A percentile compares a stretch with the other conserved stretches of the same genome.
phyloP scores from a whole-genome alignment of 768 basidiomycete genomes.

The Podaxis rugospora region DNA sequence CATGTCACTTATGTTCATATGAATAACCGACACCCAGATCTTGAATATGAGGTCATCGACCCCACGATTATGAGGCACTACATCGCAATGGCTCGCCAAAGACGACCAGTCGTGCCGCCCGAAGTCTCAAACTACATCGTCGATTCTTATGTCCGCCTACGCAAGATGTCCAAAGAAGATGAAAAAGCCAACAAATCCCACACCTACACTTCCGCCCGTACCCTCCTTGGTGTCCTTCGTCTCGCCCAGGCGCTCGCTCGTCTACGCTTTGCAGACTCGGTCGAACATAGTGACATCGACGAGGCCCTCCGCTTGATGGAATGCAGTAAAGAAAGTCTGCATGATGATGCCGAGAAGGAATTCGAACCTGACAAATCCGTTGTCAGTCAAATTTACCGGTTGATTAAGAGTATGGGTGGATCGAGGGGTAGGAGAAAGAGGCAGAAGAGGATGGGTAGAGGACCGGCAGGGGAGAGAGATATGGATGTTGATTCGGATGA shows the following conservation, averaged over 20 bases:
- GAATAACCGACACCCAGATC: constrained; percentile 84
- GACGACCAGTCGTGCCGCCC: constrained; percentile 86
- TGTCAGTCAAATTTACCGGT: constrained; percentile 80
- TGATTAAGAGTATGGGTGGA: constrained; percentile 84
- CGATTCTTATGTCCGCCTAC: constrained; percentile 91
- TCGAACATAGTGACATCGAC: constrained; percentile 86
- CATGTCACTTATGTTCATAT: constrained; percentile 99
- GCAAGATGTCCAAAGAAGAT: constrained; percentile 90
- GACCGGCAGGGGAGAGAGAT: constrained; percentile 66
- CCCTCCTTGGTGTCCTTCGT: constrained; percentile 90
- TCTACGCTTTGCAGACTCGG: constrained; percentile 76
- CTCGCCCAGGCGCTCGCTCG: constrained; percentile 94
- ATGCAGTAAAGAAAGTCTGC: constrained; percentile 87
- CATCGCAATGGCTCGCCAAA: constrained; percentile 86
- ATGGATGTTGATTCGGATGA: constrained; percentile 68
- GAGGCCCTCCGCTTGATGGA: constrained; percentile 97
- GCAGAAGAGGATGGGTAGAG: constrained; percentile 57
- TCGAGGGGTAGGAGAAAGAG: constrained; percentile 28
- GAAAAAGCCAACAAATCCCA: constrained; percentile 85
- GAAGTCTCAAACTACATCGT: constrained; percentile 91
- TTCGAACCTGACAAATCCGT: constrained; percentile 72
- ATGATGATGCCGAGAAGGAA: constrained; percentile 72
- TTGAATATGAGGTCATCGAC: constrained; percentile 81
- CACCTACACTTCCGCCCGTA: constrained; percentile 94
- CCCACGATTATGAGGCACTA: constrained; percentile 95